Conservation (phyloP, 2,329 filamentous ascomycete species). For the Eurotiales sp. region DNA sequence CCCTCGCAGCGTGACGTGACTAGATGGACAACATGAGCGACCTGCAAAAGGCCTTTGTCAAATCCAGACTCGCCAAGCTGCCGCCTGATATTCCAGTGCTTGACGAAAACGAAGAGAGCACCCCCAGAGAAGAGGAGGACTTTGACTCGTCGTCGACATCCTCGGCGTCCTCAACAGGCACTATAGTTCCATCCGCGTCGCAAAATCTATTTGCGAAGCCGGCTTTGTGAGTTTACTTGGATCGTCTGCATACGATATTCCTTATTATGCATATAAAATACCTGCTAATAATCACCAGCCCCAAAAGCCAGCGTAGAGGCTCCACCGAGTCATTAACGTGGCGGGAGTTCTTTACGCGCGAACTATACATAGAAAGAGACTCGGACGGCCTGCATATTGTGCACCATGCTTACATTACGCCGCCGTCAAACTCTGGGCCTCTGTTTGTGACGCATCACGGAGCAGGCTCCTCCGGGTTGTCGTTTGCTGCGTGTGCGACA, state of each 20-base stretch:
- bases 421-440: constrained; percentile 67
- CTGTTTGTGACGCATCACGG: constrained; percentile 94
- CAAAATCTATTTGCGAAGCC: constrained; percentile 70
- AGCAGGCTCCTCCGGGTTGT: constrained; percentile 86
- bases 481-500: constrained; percentile 76
- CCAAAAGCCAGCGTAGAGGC: constrained; percentile 39
- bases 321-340: constrained; percentile 67
- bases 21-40: constrained; percentile 62
- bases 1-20: no score
- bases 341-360: constrained; percentile 87
- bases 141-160: constrained; percentile 66
- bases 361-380: constrained; percentile 63
- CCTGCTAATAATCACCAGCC: no score
- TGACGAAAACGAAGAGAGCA: constrained; percentile 39
- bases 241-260: constrained; percentile 1
- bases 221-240: constrained; percentile 52
- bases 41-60: constrained; percentile 73
- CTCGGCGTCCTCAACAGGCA: constrained; percentile 88
- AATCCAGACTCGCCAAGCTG: constrained; percentile 64
- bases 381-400: constrained; percentile 47
- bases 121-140: constrained; percentile 42
- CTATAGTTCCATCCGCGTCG: constrained; percentile 75
- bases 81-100: constrained; percentile 52
- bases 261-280: no score
- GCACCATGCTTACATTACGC: constrained; percentile 85